phyloP scores from a whole-genome alignment of 179 eudicot species.

The Silene noctiflora region DNA sequence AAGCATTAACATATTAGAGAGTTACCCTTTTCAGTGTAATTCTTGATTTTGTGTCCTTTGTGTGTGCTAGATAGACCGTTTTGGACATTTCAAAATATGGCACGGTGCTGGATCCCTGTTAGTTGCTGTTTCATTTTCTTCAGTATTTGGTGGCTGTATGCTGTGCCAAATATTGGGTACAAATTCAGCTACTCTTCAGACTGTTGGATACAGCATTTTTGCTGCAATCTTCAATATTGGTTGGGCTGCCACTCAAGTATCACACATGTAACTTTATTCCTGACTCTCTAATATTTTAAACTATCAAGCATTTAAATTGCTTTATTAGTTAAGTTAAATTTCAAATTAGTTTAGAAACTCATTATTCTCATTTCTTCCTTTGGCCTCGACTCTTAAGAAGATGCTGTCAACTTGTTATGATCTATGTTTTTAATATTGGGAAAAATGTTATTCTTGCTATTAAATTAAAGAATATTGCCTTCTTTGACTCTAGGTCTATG shows the following conservation, averaged over 20 bases:
- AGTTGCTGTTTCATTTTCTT: constrained; percentile 92
- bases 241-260: constrained; percentile 97
- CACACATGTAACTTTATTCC: constrained; percentile 70
- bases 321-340: not conserved
- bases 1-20: not conserved
- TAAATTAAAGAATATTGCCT: not conserved
- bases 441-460: not conserved
- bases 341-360: not conserved
- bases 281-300: not conserved
- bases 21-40: not conserved
- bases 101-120: constrained; percentile 85
- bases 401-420: not conserved
- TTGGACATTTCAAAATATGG: constrained; percentile 91
- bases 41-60: not conserved
- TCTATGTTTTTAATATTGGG: not conserved
- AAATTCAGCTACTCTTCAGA: constrained; percentile 55
- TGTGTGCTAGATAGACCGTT: constrained; percentile 72
- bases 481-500: constrained; percentile 70
- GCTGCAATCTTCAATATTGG: constrained; percentile 90
- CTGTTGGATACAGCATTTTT: constrained; percentile 79
- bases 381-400: no score
- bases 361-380: no score
- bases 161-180: constrained; percentile 77
- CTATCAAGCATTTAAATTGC: not conserved
- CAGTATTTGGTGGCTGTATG: constrained; percentile 89